phyloP scores from a whole-genome alignment of 1,284 basidiomycete genomes.

The Phellopilus nigrolimitatus region DNA sequence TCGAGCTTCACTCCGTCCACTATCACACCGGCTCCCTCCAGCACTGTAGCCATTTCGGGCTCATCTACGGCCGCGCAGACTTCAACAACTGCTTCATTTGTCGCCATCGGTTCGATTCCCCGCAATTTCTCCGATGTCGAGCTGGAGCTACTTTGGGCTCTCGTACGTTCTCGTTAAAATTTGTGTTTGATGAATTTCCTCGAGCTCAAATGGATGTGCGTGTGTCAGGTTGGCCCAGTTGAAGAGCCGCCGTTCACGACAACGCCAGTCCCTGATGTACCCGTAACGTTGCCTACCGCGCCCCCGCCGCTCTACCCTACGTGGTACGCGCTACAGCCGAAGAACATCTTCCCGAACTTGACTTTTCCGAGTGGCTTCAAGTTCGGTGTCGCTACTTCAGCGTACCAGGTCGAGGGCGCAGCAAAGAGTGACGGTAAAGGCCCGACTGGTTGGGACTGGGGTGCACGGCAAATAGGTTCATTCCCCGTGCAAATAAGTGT shows the following conservation, averaged over 20 bases:
- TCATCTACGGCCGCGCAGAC: not conserved
- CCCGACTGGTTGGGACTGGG: conserved; percentile 47
- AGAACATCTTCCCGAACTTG: conserved; percentile 36
- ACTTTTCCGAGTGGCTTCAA: conserved; percentile 40
- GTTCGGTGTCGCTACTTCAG: conserved; percentile 45
- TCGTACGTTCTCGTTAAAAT: conserved; percentile 29
- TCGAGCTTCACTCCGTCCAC: conserved; percentile 8
- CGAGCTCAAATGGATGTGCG: not conserved
- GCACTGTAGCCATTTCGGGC: not conserved
- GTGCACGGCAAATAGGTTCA: conserved; percentile 37
- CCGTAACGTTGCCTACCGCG: conserved; percentile 38
- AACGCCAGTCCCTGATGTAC: conserved; percentile 34
- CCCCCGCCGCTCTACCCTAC: conserved; percentile 42
- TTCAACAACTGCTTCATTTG: conserved; percentile 26
- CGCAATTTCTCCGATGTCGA: conserved; percentile 36
- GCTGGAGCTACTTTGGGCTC: conserved; percentile 38
- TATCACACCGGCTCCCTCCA: not conserved
- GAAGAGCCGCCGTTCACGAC: conserved; percentile 42
- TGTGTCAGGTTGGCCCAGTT: conserved; percentile 40
- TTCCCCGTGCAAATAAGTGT: no score
- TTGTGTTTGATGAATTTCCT: not conserved
- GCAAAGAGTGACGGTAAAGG: conserved; percentile 45
- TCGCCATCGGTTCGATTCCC: conserved; percentile 36
- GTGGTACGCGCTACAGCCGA: conserved; percentile 39
- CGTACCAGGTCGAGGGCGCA: conserved; percentile 47